Evolutionary conservation across 148 eudicot genomes (phyloP), one percentile per base, ranked within the genome.

Genomic region (Agrostemma githago): DNA sequence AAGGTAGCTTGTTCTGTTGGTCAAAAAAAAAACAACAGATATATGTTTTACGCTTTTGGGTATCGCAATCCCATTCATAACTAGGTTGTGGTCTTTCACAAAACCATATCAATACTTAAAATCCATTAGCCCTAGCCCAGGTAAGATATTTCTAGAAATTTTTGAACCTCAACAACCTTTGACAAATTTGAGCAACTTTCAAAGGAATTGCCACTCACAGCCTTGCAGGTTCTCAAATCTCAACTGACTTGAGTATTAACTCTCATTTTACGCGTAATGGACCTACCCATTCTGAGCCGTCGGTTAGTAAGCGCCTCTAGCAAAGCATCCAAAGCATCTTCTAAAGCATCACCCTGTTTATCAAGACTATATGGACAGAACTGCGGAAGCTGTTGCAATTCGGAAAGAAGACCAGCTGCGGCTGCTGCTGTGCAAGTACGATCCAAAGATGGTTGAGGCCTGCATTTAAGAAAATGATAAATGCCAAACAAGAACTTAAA

Each of bases 401-500:
- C 97, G 48, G 73, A 75, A 26, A 94, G 97, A 75, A 94, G 97
- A 26, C 87, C 86, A 39, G 86, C 84, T 9, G 93, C 98, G 26
- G 98, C 98, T 48, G 90, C 98, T 20, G 98, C 98, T 77, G 98
- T 94, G 77, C 98, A 94, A 10, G 98, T 94, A 40, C 95, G 90
- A 72, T 94, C 98, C 97, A 93, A 87, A 40, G 97, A 88, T 63
- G 98, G 98, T 74, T 94, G 98, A 73, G 98, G 97, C 80, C 98
- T 94, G 77, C 70, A 44, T 61, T 83, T 60, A 67, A 72, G 70
- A 60, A 57, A 68, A 26, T 2, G 19, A 72, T 26, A 7, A 39
- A 7, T 42, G 68, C n/a, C 34, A 4, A 26, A 19, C 4, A 57
- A 5, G 44, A 46, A 9, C 40, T 74, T 46, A 2, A 44, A 16